phyloP scores from a whole-genome alignment of 108 stramenopile genomes.

The Nitzschia sp. region DNA sequence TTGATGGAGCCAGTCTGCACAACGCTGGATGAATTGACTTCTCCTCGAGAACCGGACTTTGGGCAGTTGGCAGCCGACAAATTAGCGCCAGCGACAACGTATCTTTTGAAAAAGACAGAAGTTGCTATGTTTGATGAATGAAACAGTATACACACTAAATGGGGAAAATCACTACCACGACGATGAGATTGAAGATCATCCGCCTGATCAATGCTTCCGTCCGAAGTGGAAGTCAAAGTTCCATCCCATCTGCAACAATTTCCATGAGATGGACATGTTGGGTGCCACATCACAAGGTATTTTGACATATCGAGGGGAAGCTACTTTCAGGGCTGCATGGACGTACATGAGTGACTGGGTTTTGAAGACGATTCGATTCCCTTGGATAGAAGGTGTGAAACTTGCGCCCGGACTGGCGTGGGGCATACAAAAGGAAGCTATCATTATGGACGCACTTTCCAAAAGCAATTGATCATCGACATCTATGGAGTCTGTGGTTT shows the following conservation, averaged over 20 bases:
- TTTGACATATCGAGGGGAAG: constrained; percentile 29
- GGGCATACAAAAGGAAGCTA: constrained; percentile 43
- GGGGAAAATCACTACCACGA: neutral
- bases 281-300: neutral
- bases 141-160: neutral
- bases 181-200: neutral
- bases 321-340: constrained; percentile 52
- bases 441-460: constrained; percentile 72
- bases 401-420: neutral
- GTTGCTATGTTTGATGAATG: neutral
- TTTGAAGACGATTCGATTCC: constrained; percentile 59
- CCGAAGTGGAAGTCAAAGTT: constrained; percentile 21
- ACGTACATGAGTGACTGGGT: constrained; percentile 46
- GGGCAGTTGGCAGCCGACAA: too few relatives aligned
- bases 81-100: neutral
- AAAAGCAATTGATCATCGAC: constrained; percentile 46
- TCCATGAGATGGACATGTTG: constrained; percentile 56
- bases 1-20: too few relatives aligned
- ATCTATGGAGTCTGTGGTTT: too few relatives aligned
- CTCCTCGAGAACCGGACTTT: too few relatives aligned
- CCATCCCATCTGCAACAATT: constrained; percentile 62
- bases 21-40: too few relatives aligned
- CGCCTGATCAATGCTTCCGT: neutral
- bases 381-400: constrained; percentile 31
- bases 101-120: neutral